These are phyloP conservation scores for Chernovozyma aurita DNA, from an alignment of 1,139 yeast genomes.

Conservation along the genomic window DNA sequence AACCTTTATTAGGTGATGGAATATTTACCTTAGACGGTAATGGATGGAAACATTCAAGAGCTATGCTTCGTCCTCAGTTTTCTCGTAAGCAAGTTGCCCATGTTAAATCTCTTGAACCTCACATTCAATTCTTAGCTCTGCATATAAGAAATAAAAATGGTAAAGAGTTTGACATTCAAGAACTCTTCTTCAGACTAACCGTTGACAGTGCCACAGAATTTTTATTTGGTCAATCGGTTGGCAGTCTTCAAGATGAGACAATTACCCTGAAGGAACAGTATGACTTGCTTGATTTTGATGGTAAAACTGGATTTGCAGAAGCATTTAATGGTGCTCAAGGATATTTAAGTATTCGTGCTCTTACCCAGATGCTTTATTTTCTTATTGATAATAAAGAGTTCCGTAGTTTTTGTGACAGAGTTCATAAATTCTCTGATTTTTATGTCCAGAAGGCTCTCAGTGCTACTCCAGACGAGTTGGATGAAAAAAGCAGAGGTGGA, in stretches of 20 bases:
- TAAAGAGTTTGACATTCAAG: slow-evolving; percentile 42
- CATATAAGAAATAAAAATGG: slow-evolving; percentile 29
- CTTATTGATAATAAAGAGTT: slow-evolving; percentile 29
- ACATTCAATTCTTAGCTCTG: slow-evolving; percentile 33
- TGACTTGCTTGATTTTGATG: slow-evolving; percentile 17
- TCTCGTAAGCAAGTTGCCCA: slow-evolving; percentile 52
- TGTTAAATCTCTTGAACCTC: slow-evolving; percentile 45
- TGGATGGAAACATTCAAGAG: slow-evolving; percentile 57
- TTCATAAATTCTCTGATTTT: slow-evolving; percentile 31
- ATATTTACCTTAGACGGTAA: slow-evolving; percentile 53
- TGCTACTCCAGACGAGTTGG: slow-evolving; percentile 27
- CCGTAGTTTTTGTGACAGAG: slow-evolving; percentile 21
- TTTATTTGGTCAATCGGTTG: slow-evolving; percentile 52
- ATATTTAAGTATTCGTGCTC: slow-evolving; percentile 30
- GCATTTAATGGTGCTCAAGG: slow-evolving; percentile 40
- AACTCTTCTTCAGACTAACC: slow-evolving; percentile 45
- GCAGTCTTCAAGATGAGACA: slow-evolving; percentile 29
- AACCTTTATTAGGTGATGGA: slow-evolving; percentile 51
- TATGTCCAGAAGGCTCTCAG: slow-evolving; percentile 28
- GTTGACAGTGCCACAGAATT: slow-evolving; percentile 58
- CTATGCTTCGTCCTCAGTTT: slow-evolving; percentile 58
- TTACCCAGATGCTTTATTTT: slow-evolving; percentile 32
- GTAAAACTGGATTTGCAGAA: slow-evolving; percentile 36
- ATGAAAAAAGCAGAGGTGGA: slow-evolving; percentile 30
- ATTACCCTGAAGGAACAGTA: slow-evolving; percentile 13